These are phyloP conservation scores for Syncephalastrum contaminatum DNA, from an alignment of 371 early-diverging fungal species.

Conservation along the genomic window DNA sequence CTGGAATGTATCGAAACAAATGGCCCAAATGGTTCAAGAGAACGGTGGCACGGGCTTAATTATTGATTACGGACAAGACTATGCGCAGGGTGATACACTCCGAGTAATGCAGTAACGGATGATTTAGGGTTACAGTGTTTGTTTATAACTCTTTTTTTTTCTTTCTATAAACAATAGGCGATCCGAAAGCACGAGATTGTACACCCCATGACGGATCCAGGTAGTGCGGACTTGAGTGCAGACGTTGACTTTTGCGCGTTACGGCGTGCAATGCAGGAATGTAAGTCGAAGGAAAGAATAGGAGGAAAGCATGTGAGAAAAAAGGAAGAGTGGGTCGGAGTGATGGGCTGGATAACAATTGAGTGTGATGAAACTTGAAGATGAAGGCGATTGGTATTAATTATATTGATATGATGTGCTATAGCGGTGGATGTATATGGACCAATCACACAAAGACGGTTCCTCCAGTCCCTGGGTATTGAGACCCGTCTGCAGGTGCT, in stretches of 20 bases:
- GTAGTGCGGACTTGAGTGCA: slow-evolving; percentile 86
- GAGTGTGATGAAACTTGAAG: no score
- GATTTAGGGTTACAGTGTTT: not conserved
- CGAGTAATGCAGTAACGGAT: slow-evolving; percentile 54
- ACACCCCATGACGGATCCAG: slow-evolving; percentile 77
- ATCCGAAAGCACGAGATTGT: slow-evolving; percentile 83
- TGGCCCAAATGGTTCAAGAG: slow-evolving; percentile 63
- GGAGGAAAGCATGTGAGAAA: no score
- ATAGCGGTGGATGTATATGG: slow-evolving; percentile 49
- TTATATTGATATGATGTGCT: slow-evolving; percentile 15
- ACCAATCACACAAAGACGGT: slow-evolving; percentile 80
- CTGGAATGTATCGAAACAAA: slow-evolving; percentile 55
- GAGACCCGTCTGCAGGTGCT: slow-evolving; percentile 73
- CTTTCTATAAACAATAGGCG: slow-evolving; percentile 54
- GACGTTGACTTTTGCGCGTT: slow-evolving; percentile 92
- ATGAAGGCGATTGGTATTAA: no score
- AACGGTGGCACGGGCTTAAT: slow-evolving; percentile 78
- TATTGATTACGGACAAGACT: slow-evolving; percentile 91
- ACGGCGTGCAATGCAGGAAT: slow-evolving; percentile 52
- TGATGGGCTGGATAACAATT: no score
- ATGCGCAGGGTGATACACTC: slow-evolving; percentile 74
- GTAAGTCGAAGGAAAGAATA: slow-evolving; percentile 16
- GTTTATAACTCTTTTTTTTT: slow-evolving; percentile 4
- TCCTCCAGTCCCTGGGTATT: slow-evolving; percentile 86
- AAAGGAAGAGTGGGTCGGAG: no score